phyloP scores from a whole-genome alignment of 2,329 filamentous ascomycete genomes.

The Aurifilum marmelostoma region DNA sequence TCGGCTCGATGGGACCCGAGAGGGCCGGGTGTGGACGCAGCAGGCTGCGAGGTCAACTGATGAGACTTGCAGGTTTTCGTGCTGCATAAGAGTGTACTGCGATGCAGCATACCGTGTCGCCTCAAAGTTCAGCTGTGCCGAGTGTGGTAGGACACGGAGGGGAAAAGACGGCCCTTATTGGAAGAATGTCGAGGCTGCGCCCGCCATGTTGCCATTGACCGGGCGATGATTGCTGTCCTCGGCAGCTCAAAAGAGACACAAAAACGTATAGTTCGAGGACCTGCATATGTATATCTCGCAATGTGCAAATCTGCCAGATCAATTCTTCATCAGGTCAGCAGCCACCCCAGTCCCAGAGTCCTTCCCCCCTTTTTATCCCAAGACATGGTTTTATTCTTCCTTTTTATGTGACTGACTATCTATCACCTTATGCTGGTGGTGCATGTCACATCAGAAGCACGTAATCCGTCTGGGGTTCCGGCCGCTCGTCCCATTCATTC shows the following conservation, averaged over 20 bases:
- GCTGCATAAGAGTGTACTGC: neutral
- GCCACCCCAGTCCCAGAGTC: neutral
- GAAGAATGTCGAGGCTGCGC: neutral
- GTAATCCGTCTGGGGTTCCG: neutral
- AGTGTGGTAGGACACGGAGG: neutral
- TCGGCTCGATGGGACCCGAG: neutral
- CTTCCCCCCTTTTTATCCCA: neutral
- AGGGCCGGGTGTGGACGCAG: neutral
- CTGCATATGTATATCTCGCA: neutral
- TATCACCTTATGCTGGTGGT: neutral
- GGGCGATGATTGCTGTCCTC: neutral
- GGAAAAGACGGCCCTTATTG: neutral
- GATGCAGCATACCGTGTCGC: slow-evolving; percentile 9
- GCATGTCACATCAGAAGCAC: neutral
- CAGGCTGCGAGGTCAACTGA: neutral
- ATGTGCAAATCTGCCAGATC: neutral
- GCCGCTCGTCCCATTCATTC: neutral
- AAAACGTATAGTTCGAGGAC: neutral
- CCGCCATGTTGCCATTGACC: neutral
- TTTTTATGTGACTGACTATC: neutral
- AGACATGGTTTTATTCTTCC: neutral
- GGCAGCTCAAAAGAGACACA: neutral
- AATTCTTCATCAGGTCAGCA: neutral
- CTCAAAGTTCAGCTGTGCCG: neutral
- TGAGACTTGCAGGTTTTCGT: neutral